Conservation (phyloP, 2,329 filamentous ascomycete genomes). For the Mycosphaerella arachidis region DNA sequence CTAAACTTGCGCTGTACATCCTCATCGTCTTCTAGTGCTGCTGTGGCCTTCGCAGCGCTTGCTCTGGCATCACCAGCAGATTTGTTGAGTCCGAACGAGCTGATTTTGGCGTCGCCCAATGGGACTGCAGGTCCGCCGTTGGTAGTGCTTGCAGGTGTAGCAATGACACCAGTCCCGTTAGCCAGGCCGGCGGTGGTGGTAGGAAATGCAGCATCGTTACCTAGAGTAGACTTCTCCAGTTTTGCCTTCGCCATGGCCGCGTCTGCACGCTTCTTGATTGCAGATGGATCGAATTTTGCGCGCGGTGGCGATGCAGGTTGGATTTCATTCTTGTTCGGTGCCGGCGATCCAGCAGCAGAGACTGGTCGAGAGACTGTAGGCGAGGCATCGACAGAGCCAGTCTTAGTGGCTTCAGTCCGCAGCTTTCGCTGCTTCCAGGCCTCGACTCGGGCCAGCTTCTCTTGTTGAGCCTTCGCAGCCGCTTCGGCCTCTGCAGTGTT, state of each 20-base stretch:
- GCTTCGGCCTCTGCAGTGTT: conserved; percentile 12
- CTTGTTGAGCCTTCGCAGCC: conserved; percentile 54
- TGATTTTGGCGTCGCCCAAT: conserved; percentile 57
- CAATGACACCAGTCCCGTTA: conserved; percentile 37
- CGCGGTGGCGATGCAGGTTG: conserved; percentile 55
- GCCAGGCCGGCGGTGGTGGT: conserved; percentile 29
- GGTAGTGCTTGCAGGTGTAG: conserved; percentile 35
- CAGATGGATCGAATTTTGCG: conserved; percentile 83
- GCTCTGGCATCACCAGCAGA: conserved; percentile 53
- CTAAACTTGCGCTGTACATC: conserved; percentile 81
- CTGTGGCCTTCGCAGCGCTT: conserved; percentile 61
- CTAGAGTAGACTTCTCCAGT: conserved; percentile 52
- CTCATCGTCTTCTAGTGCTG: conserved; percentile 86
- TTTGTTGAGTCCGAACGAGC: conserved; percentile 79
- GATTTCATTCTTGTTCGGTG: not conserved
- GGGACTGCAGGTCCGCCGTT: conserved; percentile 31
- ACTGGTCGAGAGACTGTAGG: conserved; percentile 4
- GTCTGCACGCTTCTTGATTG: conserved; percentile 73
- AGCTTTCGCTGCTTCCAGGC: conserved; percentile 87
- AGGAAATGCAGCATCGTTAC: conserved; percentile 50
- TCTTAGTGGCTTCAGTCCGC: conserved; percentile 5
- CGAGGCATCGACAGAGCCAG: conserved; percentile 10
- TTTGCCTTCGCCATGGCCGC: conserved; percentile 47
- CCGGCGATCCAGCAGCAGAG: conserved; percentile 5
- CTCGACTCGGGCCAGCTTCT: conserved; percentile 74